Evolutionary conservation across 805 yeast species (phyloP).

Genomic region (Ogataea corticis): DNA sequence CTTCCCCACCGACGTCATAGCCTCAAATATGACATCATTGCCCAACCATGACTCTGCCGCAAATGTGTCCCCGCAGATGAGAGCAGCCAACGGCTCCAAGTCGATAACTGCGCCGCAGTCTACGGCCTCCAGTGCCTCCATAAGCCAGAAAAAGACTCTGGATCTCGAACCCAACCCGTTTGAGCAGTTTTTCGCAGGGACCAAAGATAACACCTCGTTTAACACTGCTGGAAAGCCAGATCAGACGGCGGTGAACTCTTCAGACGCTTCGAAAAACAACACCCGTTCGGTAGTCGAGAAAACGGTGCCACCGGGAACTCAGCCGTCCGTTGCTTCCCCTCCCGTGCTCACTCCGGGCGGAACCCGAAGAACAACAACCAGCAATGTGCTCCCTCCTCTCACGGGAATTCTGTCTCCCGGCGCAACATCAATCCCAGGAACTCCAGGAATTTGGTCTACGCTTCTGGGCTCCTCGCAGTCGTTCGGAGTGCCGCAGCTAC

Average conservation of each 20-base stretch:
- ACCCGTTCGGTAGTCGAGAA: constrained; percentile 15
- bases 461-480: constrained; percentile 41
- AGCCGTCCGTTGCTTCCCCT: constrained; percentile 37
- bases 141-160: constrained; percentile 22
- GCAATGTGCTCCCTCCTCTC: constrained; percentile 47
- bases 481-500: constrained; percentile 14
- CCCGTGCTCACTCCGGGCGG: constrained; percentile 58
- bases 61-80: constrained; percentile 4
- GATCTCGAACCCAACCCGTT: constrained; percentile 89
- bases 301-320: constrained; percentile 31
- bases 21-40: constrained; percentile 22
- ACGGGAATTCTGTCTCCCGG: constrained; percentile 47
- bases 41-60: constrained; percentile 7
- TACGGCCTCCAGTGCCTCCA: constrained; percentile 12
- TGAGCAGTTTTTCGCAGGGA: constrained; percentile 77
- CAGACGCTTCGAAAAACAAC: neutral
- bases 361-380: constrained; percentile 34
- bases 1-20: constrained; percentile 11
- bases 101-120: constrained; percentile 8
- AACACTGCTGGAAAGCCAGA: constrained; percentile 1
- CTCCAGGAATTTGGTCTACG: constrained; percentile 57
- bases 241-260: neutral
- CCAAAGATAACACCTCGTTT: constrained; percentile 12
- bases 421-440: constrained; percentile 44
- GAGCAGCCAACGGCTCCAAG: neutral